phyloP scores from a whole-genome alignment of 495 filamentous ascomycete species.

The Aspergillus bridgeri region DNA sequence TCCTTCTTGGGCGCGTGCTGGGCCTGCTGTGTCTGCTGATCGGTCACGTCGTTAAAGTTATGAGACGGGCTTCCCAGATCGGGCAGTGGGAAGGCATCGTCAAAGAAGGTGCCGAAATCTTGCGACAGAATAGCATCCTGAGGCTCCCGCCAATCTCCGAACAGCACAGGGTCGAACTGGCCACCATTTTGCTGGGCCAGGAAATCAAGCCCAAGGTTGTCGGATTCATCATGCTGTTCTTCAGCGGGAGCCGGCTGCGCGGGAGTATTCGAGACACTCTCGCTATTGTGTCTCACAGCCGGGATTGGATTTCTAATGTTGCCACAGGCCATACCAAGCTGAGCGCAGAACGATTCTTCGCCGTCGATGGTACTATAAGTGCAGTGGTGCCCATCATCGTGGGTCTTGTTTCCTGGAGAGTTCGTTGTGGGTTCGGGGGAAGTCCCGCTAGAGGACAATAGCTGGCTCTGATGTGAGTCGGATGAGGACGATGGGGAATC shows the following conservation, averaged over 20 bases:
- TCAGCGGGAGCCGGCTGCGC: constrained; percentile 19
- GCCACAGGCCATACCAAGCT: constrained; percentile 69
- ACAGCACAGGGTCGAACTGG: constrained; percentile 87
- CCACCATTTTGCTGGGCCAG: constrained; percentile 80
- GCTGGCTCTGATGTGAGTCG: constrained; percentile 56
- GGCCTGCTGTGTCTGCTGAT: constrained; percentile 23
- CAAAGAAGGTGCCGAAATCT: constrained; percentile 76
- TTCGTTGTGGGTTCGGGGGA: constrained; percentile 64
- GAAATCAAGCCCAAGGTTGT: constrained; percentile 60
- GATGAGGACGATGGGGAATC: constrained; percentile 56
- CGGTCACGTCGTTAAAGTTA: constrained; percentile 49
- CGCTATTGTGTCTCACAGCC: constrained; percentile 33
- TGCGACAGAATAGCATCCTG: constrained; percentile 69
- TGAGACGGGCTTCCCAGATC: constrained; percentile 77
- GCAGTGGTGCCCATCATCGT: constrained; percentile 37
- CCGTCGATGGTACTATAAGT: constrained; percentile 44
- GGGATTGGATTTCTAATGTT: constrained; percentile 68
- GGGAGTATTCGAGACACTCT: constrained; percentile 29
- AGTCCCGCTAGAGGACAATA: constrained; percentile 82
- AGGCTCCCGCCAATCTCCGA: constrained; percentile 89
- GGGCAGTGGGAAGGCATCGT: constrained; percentile 76
- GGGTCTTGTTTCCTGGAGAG: constrained; percentile 56
- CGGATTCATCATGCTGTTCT: constrained; percentile 5
- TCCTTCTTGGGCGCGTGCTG: constrained; percentile 58
- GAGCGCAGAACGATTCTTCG: constrained; percentile 63